phyloP scores from a whole-genome alignment of 2,329 filamentous ascomycete genomes.

The Penicillium sp. region DNA sequence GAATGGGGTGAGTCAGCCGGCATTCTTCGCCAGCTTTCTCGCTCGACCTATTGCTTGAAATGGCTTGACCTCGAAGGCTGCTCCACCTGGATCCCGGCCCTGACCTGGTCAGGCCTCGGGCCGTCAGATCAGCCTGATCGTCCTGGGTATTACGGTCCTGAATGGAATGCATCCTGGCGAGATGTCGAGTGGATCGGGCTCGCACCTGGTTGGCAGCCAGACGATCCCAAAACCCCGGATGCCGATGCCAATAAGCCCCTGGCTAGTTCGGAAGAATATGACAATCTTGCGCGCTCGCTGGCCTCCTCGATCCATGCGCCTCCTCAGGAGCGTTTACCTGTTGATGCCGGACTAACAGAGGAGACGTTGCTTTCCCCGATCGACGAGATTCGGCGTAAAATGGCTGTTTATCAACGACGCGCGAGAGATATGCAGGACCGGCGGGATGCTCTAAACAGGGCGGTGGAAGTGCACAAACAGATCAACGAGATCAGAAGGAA shows the following conservation, averaged over 20 bases:
- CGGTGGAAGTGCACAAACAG: not conserved
- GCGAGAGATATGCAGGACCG: too few species aligned
- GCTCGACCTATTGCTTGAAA: constrained; percentile 56
- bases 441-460: not conserved
- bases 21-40: constrained; percentile 56
- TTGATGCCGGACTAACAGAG: too few species aligned
- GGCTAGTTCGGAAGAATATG: too few species aligned
- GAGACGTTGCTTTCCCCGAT: too few species aligned
- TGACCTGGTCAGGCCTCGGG: constrained; percentile 44
- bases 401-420: too few species aligned
- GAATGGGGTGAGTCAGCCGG: constrained; percentile 50
- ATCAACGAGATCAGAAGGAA: constrained; percentile 25
- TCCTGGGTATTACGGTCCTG: constrained; percentile 32
- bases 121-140: constrained; percentile 27
- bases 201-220: constrained; percentile 41
- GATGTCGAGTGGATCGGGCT: constrained; percentile 44
- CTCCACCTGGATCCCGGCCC: constrained; percentile 52
- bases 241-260: too few species aligned
- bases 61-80: constrained; percentile 64
- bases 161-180: constrained; percentile 49
- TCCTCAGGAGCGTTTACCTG: too few species aligned
- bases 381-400: too few species aligned
- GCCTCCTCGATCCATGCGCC: too few species aligned
- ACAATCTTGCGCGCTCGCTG: too few species aligned
- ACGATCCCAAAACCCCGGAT: too few species aligned